These are phyloP conservation scores for Phialocephala sp. DNA, from an alignment of 2,329 filamentous ascomycete species.

Conservation along the genomic window DNA sequence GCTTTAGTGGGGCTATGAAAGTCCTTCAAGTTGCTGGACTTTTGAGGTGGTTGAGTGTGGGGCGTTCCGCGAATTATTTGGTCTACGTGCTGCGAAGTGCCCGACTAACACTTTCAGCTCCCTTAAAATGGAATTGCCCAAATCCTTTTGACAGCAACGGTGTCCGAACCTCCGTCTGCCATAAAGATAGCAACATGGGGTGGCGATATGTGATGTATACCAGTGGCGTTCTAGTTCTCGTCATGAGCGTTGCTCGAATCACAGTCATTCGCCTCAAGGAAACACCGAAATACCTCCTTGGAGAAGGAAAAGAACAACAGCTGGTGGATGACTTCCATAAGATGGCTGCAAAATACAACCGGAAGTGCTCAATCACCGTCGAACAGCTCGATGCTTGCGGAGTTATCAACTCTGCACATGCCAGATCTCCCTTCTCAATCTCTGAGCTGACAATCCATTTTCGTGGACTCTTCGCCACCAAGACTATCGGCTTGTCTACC, in stretches of 20 bases:
- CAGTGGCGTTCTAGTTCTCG: constrained; percentile 57
- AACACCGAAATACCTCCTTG: constrained; percentile 61
- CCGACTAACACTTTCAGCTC: constrained; percentile 33
- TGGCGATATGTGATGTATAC: constrained; percentile 64
- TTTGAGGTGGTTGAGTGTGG: no score
- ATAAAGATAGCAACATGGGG: constrained; percentile 57
- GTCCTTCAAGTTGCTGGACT: no score
- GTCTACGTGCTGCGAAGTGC: no score
- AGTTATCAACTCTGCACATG: constrained; percentile 35
- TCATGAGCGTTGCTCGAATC: constrained; percentile 58
- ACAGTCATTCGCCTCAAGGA: constrained; percentile 59
- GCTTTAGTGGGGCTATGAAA: no score
- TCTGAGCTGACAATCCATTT: constrained; percentile 57
- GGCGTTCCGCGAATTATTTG: no score
- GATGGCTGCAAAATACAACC: constrained; percentile 58
- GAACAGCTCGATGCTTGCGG: constrained; percentile 55
- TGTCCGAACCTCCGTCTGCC: constrained; percentile 48
- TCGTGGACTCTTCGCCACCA: constrained; percentile 67
- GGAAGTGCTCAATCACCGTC: constrained; percentile 56
- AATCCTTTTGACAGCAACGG: constrained; percentile 38
- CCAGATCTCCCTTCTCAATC: constrained; percentile 44
- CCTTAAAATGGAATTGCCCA: constrained; percentile 53
- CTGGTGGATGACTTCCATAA: constrained; percentile 54
- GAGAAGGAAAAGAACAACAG: constrained; percentile 57
- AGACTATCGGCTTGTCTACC: constrained; percentile 64